Percentiles rank a stretch among this genome's conserved stretches.
Evolutionary conservation across 768 basidiomycete genomes (phyloP).

Genomic region (Auricularia cornea): DNA sequence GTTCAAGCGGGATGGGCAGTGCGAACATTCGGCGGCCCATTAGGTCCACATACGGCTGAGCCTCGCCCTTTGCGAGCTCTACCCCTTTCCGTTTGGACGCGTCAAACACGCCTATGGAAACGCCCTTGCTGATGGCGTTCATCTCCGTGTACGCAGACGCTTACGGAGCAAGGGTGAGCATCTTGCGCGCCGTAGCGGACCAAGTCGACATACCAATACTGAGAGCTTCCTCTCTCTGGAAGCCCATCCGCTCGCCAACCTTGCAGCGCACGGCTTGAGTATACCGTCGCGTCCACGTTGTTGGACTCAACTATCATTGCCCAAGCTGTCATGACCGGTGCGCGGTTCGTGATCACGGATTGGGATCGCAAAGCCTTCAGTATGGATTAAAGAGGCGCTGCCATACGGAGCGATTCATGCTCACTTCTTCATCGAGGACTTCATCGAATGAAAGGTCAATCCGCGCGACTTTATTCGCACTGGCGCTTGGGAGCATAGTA

Average conservation of each 20-base stretch:
- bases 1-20: background rate
- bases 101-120: conserved; percentile 71
- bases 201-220: conserved; percentile 56
- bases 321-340: conserved; percentile 95
- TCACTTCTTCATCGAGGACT: conserved; percentile 60
- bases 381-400: background rate
- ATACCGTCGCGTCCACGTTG: background rate
- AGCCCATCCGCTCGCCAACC: conserved; percentile 76
- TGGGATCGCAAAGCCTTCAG: conserved; percentile 53
- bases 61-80: conserved; percentile 46
- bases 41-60: conserved; percentile 79
- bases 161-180: conserved; percentile 21
- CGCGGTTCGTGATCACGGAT: conserved; percentile 71
- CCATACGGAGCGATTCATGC: conserved; percentile 7
- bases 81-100: conserved; percentile 42
- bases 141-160: conserved; percentile 92
- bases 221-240: conserved; percentile 80
- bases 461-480: conserved; percentile 39
- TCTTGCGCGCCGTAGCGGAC: background rate
- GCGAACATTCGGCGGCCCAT: conserved; percentile 61
- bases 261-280: background rate
- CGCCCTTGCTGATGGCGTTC: conserved; percentile 80
- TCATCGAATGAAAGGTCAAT: conserved; percentile 66
- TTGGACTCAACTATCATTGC: conserved; percentile 44
- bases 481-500: conserved; percentile 46